Percentiles rank a stretch among this genome's conserved stretches.
Evolutionary conservation across 140 eudicot species (phyloP).

Genomic region (Ambrosia hybrid): DNA sequence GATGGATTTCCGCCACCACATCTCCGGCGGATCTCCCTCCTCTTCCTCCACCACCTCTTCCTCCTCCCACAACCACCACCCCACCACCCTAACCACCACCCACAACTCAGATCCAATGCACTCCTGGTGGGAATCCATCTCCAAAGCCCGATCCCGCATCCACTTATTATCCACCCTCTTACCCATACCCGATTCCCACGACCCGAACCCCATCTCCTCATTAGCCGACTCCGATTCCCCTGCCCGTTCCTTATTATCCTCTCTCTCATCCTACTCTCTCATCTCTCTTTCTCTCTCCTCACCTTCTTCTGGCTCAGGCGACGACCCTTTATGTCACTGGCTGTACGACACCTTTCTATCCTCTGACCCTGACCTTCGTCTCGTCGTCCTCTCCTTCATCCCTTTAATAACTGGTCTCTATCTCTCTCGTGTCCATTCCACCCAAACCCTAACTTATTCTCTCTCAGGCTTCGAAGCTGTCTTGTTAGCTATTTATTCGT

Average conservation of each 20-base stretch:
- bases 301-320: slow-evolving; percentile 65
- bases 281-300: slow-evolving; percentile 50
- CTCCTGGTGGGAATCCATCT: slow-evolving; percentile 96
- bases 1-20: too few relatives aligned
- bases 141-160: slow-evolving; percentile 88
- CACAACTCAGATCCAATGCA: slow-evolving; percentile 69
- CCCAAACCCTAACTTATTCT: slow-evolving; percentile 34
- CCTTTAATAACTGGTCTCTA: slow-evolving; percentile 61
- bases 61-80: slow-evolving; percentile 39
- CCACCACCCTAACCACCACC: slow-evolving; percentile 24
- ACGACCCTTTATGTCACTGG: slow-evolving; percentile 78
- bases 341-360: slow-evolving; percentile 79
- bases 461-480: slow-evolving; percentile 92
- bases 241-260: slow-evolving; percentile 49
- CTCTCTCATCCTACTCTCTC: slow-evolving; percentile 58
- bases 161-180: slow-evolving; percentile 60
- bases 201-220: slow-evolving; percentile 43
- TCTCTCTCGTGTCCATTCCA: slow-evolving; percentile 58
- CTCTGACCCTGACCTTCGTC: slow-evolving; percentile 73
- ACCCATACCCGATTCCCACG: slow-evolving; percentile 31
- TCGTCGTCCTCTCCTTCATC: slow-evolving; percentile 70
- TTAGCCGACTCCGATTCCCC: slow-evolving; percentile 62
- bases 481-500: slow-evolving; percentile 53
- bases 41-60: slow-evolving; percentile 65
- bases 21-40: too few relatives aligned